phyloP scores from a whole-genome alignment of 768 basidiomycete genomes.

The Suillus weaverae region DNA sequence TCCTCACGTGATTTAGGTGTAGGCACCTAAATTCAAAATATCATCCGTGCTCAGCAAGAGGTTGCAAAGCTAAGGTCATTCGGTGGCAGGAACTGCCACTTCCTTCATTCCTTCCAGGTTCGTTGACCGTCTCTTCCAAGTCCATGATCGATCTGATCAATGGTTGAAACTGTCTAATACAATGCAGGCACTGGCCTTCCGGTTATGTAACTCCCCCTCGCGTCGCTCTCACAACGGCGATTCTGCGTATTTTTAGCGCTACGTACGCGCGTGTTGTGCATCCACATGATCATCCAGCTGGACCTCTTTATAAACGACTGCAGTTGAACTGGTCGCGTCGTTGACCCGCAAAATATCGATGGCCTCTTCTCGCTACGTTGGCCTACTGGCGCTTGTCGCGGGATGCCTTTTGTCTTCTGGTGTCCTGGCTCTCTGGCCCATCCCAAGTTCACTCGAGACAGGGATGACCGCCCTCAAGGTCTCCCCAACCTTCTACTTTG shows the following conservation, averaged over 20 bases:
- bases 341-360: slow-evolving; percentile 3
- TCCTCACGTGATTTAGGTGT: neutral
- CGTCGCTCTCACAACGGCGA: slow-evolving; percentile 10
- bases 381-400: slow-evolving; percentile 14
- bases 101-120: neutral
- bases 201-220: neutral
- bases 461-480: slow-evolving; percentile 30
- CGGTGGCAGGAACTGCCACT: neutral
- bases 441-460: slow-evolving; percentile 25
- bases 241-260: neutral
- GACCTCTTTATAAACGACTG: slow-evolving; percentile 2
- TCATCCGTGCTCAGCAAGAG: neutral
- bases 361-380: slow-evolving; percentile 10
- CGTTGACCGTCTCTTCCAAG: neutral
- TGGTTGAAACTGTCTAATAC: neutral
- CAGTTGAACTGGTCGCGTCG: neutral
- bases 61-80: neutral
- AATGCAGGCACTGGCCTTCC: neutral
- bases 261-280: neutral
- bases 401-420: slow-evolving; percentile 4
- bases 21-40: too few relatives aligned
- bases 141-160: neutral
- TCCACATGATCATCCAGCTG: neutral
- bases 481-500: slow-evolving; percentile 26
- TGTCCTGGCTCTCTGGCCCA: slow-evolving; percentile 33